Evolutionary conservation across 2,329 filamentous ascomycete genomes (phyloP).

Genomic region (Phaeosphaeria sp.): DNA sequence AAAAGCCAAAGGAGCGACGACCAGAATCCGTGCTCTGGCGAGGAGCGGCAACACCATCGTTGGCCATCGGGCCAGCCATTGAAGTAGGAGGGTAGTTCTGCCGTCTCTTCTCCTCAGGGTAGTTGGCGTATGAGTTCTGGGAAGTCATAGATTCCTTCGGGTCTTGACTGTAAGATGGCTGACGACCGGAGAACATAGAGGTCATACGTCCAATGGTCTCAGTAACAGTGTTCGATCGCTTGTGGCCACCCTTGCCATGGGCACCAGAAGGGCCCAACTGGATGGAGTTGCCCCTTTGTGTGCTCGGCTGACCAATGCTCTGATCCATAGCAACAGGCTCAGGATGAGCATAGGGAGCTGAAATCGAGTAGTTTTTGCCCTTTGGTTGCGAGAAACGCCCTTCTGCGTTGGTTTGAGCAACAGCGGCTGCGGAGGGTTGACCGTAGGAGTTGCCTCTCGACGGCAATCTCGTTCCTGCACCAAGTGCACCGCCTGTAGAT

Average conservation of each 20-base stretch:
- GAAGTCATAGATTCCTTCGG: conserved; percentile 37
- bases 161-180: conserved; percentile 39
- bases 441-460: conserved; percentile 81
- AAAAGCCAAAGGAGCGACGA: conserved; percentile 58
- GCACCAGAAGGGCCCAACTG: conserved; percentile 42
- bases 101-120: conserved; percentile 60
- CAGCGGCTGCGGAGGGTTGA: conserved; percentile 83
- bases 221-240: conserved; percentile 69
- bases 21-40: conserved; percentile 57
- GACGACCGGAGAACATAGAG: conserved; percentile 74
- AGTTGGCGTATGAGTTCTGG: conserved; percentile 57
- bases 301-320: conserved; percentile 67
- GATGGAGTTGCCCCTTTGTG: conserved; percentile 60
- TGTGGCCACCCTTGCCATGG: conserved; percentile 56
- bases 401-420: conserved; percentile 87
- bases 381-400: conserved; percentile 83
- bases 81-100: conserved; percentile 88
- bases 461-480: conserved; percentile 65
- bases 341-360: conserved; percentile 67
- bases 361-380: conserved; percentile 74
- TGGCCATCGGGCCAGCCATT: conserved; percentile 76
- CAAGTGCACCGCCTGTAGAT: conserved; percentile 80
- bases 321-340: conserved; percentile 40
- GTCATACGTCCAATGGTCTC: conserved; percentile 83
- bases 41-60: conserved; percentile 55